Evolutionary conservation across 345 rosid genomes (phyloP).

Genomic region (Eucalyptus cloeziana): DNA sequence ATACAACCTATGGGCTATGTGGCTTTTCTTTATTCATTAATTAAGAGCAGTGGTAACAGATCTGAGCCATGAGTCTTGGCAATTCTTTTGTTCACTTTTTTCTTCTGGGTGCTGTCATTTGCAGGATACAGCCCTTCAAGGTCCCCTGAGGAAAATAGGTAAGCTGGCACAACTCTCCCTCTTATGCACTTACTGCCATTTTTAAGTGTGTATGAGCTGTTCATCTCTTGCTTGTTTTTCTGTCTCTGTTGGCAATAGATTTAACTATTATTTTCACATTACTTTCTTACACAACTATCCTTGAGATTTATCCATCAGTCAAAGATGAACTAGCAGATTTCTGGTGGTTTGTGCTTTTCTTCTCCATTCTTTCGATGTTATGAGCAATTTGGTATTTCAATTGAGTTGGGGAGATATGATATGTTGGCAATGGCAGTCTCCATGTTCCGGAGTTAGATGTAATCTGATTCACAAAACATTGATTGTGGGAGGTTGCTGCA

Average conservation of each 20-base stretch:
- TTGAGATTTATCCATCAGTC: background rate
- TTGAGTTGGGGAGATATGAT: background rate
- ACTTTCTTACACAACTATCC: background rate
- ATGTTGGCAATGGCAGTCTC: background rate
- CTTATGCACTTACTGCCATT: background rate
- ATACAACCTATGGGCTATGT: background rate
- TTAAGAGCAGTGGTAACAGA: background rate
- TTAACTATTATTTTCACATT: background rate
- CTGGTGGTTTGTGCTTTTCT: background rate
- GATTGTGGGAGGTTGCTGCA: background rate
- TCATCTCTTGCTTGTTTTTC: background rate
- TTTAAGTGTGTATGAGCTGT: background rate
- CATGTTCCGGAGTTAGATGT: background rate
- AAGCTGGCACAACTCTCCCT: background rate
- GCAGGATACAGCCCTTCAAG: conserved; percentile 64
- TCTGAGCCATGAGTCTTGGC: background rate
- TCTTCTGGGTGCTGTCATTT: background rate
- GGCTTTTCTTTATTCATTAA: background rate
- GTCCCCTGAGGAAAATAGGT: conserved; percentile 52
- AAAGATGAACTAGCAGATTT: background rate
- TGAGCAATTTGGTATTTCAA: background rate
- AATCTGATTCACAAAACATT: background rate
- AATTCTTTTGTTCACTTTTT: background rate
- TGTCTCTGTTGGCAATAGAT: background rate
- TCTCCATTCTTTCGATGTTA: background rate